Base-by-base conservation (phyloP, 306 rosid species). In the Mimosa pudica region DNA sequence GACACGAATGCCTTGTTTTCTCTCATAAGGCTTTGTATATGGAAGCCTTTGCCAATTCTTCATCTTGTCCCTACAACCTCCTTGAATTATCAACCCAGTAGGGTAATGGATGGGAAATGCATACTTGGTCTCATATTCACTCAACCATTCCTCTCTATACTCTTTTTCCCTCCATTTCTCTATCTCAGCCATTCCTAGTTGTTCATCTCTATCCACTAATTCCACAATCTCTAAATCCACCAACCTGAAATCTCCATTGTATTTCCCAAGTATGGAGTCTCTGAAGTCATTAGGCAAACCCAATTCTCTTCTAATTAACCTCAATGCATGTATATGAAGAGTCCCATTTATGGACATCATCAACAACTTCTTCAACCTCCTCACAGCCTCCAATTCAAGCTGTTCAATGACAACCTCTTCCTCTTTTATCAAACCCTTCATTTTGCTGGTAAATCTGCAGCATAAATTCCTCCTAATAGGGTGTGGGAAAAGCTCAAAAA, bases 21-120 rank as follows among this genome's bases (percentile, higher is more conserved):
- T 82, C 82, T 90, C 98, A 65, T 90, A 92, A 65, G 95, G 93
- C 88, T 89, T 90, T 47, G 82, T 36, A 70, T 89, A 91, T 10
- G 91, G 82, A 81, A 91, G 95, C 87, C 95, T 93, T 61, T 93
- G 93, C 98, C 98, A 91, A 81, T 83, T 89, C 86, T 81, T 91
- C 86, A 91, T 47, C 85, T 73, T 91, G 45, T 90, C 95, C 55
- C 91, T 90, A 65, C 74, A 89, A 47, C 97, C 98, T 47, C 81
- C 75, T 75, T 24, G 30, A 24, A 24, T 24, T 24, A 24, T 24
- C 0, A 24, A 24, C 30, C 30, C 30, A 24, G 30, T 24, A 24
- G 30, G 30, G 30, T 24, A 24, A 24, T 24, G 30, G 30, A 24
- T 24, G 30, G 30, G 30, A 24, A 24, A 24, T 24, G 30, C 30